A percentile compares a stretch with the other conserved stretches of the same genome.
Conservation (phyloP, 441 rosid species). For the Sinapis alba region DNA sequence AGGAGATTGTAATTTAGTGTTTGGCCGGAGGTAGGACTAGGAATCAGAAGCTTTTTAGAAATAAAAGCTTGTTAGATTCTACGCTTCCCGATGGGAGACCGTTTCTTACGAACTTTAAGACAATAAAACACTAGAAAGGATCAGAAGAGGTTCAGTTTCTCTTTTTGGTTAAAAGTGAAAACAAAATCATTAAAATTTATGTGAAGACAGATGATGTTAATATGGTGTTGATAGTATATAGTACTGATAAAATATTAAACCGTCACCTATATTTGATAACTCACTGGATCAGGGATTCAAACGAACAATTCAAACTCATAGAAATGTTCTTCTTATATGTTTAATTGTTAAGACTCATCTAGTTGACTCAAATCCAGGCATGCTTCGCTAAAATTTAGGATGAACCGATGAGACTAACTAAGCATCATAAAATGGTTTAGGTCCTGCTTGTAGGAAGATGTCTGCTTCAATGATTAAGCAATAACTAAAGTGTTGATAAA, state of each 20-base stretch:
- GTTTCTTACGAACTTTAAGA: slow-evolving; percentile 33
- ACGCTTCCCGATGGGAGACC: slow-evolving; percentile 39
- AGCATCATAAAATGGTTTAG: not conserved
- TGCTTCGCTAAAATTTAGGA: not conserved
- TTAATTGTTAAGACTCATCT: not conserved
- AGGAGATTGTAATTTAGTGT: slow-evolving; percentile 22
- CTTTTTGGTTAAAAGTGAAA: slow-evolving; percentile 36
- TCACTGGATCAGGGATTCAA: slow-evolving; percentile 17
- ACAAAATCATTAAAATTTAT: slow-evolving; percentile 3
- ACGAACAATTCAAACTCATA: not conserved
- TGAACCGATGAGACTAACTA: not conserved
- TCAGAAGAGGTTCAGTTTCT: slow-evolving; percentile 35
- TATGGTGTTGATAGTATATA: slow-evolving; percentile 3
- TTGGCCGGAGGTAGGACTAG: slow-evolving; percentile 33
- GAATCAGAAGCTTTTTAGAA: slow-evolving; percentile 28
- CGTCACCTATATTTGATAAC: slow-evolving; percentile 29
- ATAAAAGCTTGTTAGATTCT: slow-evolving; percentile 30
- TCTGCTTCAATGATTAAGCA: slow-evolving; percentile 20
- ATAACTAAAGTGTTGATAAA: not conserved
- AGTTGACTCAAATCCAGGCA: not conserved
- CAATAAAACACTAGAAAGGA: slow-evolving; percentile 24
- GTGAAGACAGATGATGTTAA: slow-evolving; percentile 3
- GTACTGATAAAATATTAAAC: slow-evolving; percentile 7
- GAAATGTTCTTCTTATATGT: not conserved
- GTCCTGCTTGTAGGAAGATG: not conserved